Percentiles rank a stretch among this genome's conserved stretches.
These are phyloP conservation scores for Leishmania tropica DNA, from an alignment of 208 protist genomes.

Conservation along the genomic window DNA sequence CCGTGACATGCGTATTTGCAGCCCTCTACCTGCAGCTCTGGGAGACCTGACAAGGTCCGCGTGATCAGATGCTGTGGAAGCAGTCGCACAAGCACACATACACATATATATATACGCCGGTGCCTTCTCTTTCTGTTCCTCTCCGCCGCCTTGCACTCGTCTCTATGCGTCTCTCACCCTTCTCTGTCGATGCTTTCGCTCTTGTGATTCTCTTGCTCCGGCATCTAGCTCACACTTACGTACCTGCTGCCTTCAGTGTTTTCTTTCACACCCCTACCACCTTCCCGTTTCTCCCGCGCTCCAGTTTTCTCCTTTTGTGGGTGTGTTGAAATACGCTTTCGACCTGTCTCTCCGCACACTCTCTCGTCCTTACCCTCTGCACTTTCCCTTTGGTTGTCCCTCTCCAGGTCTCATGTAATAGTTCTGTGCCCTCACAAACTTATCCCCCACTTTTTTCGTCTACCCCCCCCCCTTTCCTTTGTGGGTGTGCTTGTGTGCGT, in stretches of 20 bases:
- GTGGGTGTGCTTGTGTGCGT: not conserved
- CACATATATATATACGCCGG: not conserved
- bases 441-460: not conserved
- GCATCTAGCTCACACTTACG: not conserved
- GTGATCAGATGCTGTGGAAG: not conserved
- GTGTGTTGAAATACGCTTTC: not conserved
- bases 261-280: not conserved
- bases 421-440: not conserved
- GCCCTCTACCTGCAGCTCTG: not conserved
- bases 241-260: not conserved
- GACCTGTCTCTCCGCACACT: not conserved
- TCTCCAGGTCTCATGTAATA: conserved; percentile 1
- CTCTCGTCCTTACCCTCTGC: not conserved
- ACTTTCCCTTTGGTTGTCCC: conserved; percentile 1
- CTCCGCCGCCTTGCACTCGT: not conserved
- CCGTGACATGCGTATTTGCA: not conserved
- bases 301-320: not conserved
- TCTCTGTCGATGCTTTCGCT: not conserved
- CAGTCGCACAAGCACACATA: not conserved
- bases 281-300: not conserved
- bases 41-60: not conserved
- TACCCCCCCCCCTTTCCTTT: not conserved
- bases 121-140: not conserved
- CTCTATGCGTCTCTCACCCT: not conserved
- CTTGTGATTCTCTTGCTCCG: not conserved